Evolutionary conservation across 805 yeast genomes (phyloP).

Genomic region (Cyberlindnera euphorbiiphila): DNA sequence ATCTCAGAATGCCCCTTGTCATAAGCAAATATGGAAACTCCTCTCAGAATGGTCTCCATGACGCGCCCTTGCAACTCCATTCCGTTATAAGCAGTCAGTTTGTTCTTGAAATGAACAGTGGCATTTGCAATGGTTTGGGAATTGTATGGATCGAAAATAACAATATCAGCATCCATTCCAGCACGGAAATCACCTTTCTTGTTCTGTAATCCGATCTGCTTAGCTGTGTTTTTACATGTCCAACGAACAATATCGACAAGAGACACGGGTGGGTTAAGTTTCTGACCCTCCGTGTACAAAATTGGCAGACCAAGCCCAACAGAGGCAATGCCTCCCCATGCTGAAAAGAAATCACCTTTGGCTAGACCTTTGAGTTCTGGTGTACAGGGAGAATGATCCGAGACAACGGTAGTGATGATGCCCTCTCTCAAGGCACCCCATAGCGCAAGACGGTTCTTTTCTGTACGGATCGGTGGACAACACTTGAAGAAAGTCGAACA

Average conservation of each 20-base stretch:
- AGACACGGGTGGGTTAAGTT: constrained; percentile 46
- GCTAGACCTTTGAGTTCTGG: constrained; percentile 82
- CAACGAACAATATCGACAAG: constrained; percentile 66
- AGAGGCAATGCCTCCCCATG: constrained; percentile 96
- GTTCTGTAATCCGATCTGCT: constrained; percentile 73
- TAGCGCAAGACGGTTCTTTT: constrained; percentile 61
- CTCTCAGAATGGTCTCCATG: constrained; percentile 75
- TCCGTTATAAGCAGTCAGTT: constrained; percentile 84
- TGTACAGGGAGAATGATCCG: constrained; percentile 96
- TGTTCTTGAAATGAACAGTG: constrained; percentile 72
- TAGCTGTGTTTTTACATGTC: constrained; percentile 82
- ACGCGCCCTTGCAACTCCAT: constrained; percentile 66
- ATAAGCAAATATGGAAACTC: constrained; percentile 60
- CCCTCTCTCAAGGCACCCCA: constrained; percentile 75
- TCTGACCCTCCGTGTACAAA: constrained; percentile 68
- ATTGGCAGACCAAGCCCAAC: constrained; percentile 89
- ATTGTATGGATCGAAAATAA: constrained; percentile 67
- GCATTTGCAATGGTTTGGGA: constrained; percentile 48
- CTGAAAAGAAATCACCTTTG: constrained; percentile 81
- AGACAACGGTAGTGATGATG: constrained; percentile 77
- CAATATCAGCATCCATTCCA: constrained; percentile 88
- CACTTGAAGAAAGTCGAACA: constrained; percentile 85
- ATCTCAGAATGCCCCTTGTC: constrained; percentile 47
- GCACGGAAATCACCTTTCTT: constrained; percentile 66
- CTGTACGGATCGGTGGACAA: constrained; percentile 89